phyloP scores from a whole-genome alignment of 371 early-diverging fungal genomes.

The Mucor velutinosus region DNA sequence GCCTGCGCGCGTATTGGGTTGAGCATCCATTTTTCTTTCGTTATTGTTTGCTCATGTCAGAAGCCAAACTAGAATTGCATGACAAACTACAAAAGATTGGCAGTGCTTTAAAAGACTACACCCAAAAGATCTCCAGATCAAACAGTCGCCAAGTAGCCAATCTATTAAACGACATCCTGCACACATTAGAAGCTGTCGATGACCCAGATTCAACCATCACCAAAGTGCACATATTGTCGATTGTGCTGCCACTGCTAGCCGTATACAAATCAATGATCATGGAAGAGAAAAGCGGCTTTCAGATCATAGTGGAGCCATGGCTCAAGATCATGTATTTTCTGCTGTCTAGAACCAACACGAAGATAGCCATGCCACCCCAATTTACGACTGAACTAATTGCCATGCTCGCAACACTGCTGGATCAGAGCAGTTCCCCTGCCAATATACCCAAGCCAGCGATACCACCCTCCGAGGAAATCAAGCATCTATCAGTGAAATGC shows the following conservation, averaged over 20 bases:
- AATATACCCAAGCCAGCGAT: neutral
- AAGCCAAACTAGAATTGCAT: neutral
- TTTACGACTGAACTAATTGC: constrained; percentile 10
- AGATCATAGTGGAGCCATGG: constrained; percentile 12
- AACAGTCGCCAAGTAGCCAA: neutral
- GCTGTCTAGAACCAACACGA: constrained; percentile 14
- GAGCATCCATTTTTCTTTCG: too few species aligned
- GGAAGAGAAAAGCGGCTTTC: neutral
- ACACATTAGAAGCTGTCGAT: neutral
- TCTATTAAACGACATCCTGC: neutral
- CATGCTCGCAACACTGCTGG: constrained; percentile 6
- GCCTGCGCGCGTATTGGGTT: neutral
- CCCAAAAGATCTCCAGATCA: neutral
- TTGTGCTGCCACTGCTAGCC: neutral
- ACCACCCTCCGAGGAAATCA: constrained; percentile 37
- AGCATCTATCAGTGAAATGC: constrained; percentile 37
- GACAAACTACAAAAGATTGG: neutral
- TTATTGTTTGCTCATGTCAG: neutral
- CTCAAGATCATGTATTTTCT: constrained; percentile 20
- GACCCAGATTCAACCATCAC: constrained; percentile 1
- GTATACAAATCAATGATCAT: constrained; percentile 5
- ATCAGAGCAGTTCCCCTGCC: neutral
- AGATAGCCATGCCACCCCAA: neutral
- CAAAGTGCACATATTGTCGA: neutral
- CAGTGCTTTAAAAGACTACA: neutral